A percentile compares a stretch with the other conserved stretches of the same genome.
These are phyloP conservation scores for Fusarium sp. DNA, from an alignment of 2,329 filamentous ascomycete species.

Conservation along the genomic window DNA sequence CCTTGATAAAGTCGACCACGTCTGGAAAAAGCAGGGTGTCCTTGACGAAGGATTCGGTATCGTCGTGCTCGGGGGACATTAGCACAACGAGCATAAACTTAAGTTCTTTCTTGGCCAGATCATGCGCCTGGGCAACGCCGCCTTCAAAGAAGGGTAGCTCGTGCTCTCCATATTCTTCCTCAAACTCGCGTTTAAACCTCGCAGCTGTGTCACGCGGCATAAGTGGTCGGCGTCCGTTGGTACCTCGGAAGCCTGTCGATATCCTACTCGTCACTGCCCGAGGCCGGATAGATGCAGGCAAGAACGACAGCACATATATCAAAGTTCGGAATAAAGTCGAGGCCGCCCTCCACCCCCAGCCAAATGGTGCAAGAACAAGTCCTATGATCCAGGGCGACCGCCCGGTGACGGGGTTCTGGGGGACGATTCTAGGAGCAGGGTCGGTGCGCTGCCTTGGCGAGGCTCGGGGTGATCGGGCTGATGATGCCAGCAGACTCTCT, in stretches of 20 bases:
- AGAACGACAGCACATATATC: slow-evolving; percentile 81
- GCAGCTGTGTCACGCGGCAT: slow-evolving; percentile 89
- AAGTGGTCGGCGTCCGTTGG: slow-evolving; percentile 78
- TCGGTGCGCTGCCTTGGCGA: slow-evolving; percentile 57
- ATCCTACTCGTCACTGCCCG: slow-evolving; percentile 66
- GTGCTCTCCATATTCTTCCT: slow-evolving; percentile 87
- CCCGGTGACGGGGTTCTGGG: slow-evolving; percentile 76
- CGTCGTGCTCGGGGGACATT: slow-evolving; percentile 93
- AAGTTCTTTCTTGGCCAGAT: slow-evolving; percentile 88
- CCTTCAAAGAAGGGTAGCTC: slow-evolving; percentile 84
- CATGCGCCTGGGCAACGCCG: slow-evolving; percentile 91
- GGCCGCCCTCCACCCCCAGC: slow-evolving; percentile 78
- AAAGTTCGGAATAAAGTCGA: slow-evolving; percentile 78
- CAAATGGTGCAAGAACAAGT: slow-evolving; percentile 84
- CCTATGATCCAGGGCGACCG: slow-evolving; percentile 81
- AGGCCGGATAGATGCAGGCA: slow-evolving; percentile 74
- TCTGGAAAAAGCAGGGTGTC: slow-evolving; percentile 84
- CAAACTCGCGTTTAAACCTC: slow-evolving; percentile 91
- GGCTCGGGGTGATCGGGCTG: slow-evolving; percentile 35
- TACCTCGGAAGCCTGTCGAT: slow-evolving; percentile 65
- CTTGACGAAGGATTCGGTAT: slow-evolving; percentile 83
- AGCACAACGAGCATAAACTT: slow-evolving; percentile 93
- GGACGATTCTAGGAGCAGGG: slow-evolving; percentile 87
- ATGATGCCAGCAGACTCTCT: slow-evolving; percentile 62
- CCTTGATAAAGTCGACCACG: slow-evolving; percentile 78